A percentile compares a stretch with the other conserved stretches of the same genome.
Conservation (phyloP, 495 filamentous ascomycete genomes). For the Aspergillus egyptiacus region DNA sequence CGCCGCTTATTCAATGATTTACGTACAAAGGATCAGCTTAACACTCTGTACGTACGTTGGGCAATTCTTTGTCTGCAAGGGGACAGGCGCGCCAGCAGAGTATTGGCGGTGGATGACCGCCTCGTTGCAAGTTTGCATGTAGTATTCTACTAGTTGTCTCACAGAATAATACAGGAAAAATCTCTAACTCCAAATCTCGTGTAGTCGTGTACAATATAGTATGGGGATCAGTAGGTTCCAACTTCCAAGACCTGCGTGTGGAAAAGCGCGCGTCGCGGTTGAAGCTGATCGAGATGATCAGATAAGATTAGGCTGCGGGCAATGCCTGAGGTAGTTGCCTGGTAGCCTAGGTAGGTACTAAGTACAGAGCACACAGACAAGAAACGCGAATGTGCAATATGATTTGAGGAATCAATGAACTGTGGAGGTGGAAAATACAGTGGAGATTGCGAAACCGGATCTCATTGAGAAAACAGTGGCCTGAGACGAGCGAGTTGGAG, state of each 20-base stretch:
- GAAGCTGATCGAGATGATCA: constrained; percentile 1
- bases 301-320: constrained; percentile 4
- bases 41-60: neutral
- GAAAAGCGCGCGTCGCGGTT: neutral
- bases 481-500: neutral
- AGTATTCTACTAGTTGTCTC: too few relatives aligned
- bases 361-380: too few relatives aligned
- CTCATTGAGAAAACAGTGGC: neutral
- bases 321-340: neutral
- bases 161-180: too few relatives aligned
- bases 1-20: constrained; percentile 1
- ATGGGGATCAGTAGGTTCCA: too few relatives aligned
- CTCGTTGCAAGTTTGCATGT: too few relatives aligned
- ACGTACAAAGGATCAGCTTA: constrained; percentile 1
- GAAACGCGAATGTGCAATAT: neutral
- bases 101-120: neutral
- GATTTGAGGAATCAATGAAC: neutral
- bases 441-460: constrained; percentile 1
- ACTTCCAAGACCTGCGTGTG: too few relatives aligned
- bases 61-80: constrained; percentile 4
- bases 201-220: too few relatives aligned
- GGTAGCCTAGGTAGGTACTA: neutral
- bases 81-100: neutral
- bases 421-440: neutral
- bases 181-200: too few relatives aligned